phyloP scores from a whole-genome alignment of 1,284 basidiomycete genomes.

The Ganoderma resinaceum region DNA sequence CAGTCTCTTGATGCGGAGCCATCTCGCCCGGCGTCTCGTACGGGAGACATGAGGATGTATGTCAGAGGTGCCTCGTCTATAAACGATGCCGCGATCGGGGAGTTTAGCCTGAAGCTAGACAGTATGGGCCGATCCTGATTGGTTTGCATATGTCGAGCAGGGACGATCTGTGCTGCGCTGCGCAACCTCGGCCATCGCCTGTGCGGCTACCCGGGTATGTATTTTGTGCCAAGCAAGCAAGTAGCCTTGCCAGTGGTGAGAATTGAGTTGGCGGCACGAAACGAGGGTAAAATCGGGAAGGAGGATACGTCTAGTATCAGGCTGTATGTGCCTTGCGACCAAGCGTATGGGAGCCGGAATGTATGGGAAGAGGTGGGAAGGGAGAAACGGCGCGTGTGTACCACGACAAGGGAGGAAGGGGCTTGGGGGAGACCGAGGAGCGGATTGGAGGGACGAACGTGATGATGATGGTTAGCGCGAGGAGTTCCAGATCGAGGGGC shows the following conservation, averaged over 20 bases:
- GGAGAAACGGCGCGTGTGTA: neutral
- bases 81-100: neutral
- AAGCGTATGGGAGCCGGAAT: neutral
- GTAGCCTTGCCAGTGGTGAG: neutral
- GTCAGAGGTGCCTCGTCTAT: neutral
- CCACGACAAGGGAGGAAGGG: neutral
- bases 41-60: neutral
- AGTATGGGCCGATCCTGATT: neutral
- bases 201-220: neutral
- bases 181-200: neutral
- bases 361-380: no score
- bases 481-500: slow-evolving; percentile 3
- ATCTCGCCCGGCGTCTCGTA: neutral
- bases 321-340: neutral
- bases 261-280: neutral
- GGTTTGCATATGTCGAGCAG: neutral
- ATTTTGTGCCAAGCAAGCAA: neutral
- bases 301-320: neutral
- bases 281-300: neutral
- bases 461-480: slow-evolving; percentile 18
- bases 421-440: slow-evolving; percentile 11
- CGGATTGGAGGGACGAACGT: slow-evolving; percentile 17
- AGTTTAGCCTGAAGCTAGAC: neutral
- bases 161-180: neutral
- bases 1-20: neutral